These are phyloP conservation scores for Pyrenochaeta sp. DNA, from an alignment of 2,329 filamentous ascomycete genomes.

Conservation along the genomic window DNA sequence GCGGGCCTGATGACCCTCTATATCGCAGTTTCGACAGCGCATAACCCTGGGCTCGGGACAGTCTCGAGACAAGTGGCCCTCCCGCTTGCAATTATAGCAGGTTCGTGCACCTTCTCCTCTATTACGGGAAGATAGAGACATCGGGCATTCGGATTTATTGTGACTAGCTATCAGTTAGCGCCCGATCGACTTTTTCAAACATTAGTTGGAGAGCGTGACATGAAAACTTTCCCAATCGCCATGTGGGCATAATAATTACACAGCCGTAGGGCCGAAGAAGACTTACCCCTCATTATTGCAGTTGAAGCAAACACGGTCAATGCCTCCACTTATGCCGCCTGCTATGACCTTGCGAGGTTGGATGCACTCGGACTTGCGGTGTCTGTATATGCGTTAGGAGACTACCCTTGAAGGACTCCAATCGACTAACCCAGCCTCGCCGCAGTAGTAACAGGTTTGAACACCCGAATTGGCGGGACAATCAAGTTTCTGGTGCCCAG, in stretches of 20 bases:
- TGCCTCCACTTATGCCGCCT: conserved; percentile 19
- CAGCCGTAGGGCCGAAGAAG: too few relatives aligned
- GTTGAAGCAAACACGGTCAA: conserved; percentile 29
- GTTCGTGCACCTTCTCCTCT: conserved; percentile 27
- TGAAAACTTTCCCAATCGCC: background rate
- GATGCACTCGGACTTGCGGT: conserved; percentile 35
- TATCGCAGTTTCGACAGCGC: conserved; percentile 69
- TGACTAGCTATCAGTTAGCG: conserved; percentile 21
- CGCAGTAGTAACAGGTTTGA: conserved; percentile 43
- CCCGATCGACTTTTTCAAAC: background rate
- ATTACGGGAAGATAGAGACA: conserved; percentile 22
- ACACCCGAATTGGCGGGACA: conserved; percentile 23
- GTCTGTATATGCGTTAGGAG: conserved; percentile 11
- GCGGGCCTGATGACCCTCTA: conserved; percentile 66
- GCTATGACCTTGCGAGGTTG: conserved; percentile 24
- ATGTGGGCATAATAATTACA: too few relatives aligned
- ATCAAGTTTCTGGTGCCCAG: conserved; percentile 33
- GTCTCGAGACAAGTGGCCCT: conserved; percentile 35
- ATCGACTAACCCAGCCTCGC: conserved; percentile 27
- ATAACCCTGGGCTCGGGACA: conserved; percentile 41
- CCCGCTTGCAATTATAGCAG: conserved; percentile 39
- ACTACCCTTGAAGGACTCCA: background rate
- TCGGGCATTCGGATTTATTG: conserved; percentile 35
- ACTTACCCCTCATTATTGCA: conserved; percentile 32
- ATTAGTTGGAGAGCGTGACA: background rate